Conservation (phyloP, 2,329 filamentous ascomycete genomes). For the Colletotrichum sansevieriae region DNA sequence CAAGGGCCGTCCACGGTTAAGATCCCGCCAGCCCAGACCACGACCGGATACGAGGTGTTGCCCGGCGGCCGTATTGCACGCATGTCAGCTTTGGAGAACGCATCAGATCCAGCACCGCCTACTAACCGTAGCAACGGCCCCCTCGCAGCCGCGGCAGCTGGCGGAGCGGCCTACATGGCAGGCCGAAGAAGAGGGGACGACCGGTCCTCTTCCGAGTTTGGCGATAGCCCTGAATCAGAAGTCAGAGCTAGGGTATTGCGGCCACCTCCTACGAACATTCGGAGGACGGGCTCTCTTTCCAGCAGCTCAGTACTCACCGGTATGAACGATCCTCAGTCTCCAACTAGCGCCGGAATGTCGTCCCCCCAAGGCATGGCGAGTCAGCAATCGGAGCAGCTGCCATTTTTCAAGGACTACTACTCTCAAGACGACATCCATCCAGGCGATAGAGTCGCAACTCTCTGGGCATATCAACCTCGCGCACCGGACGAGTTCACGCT, state of each 20-base stretch:
- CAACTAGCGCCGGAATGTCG: constrained; percentile 79
- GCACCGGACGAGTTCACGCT: constrained; percentile 93
- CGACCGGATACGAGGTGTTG: constrained; percentile 77
- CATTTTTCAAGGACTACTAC: constrained; percentile 99
- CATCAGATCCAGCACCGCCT: constrained; percentile 69
- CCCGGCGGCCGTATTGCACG: constrained; percentile 92
- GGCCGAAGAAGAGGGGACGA: constrained; percentile 63
- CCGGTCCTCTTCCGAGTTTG: constrained; percentile 78
- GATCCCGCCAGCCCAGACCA: constrained; percentile 45
- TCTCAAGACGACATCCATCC: constrained; percentile 96
- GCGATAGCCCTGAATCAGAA: constrained; percentile 79
- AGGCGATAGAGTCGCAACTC: constrained; percentile 86
- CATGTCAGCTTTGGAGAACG: constrained; percentile 92
- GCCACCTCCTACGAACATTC: constrained; percentile 69
- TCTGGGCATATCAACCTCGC: constrained; percentile 97
- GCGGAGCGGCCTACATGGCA: constrained; percentile 62
- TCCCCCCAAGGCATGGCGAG: constrained; percentile 87
- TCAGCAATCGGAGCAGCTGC: constrained; percentile 93
- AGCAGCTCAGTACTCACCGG: constrained; percentile 82
- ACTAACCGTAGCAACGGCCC: constrained; percentile 47
- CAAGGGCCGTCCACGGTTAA: constrained; percentile 60
- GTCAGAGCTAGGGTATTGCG: constrained; percentile 66
- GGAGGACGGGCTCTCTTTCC: constrained; percentile 89
- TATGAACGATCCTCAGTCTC: constrained; percentile 77
- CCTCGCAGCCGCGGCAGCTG: constrained; percentile 55